Evolutionary conservation across 1,284 basidiomycete genomes (phyloP), one percentile per base, ranked within the genome.

Genomic region (Sanguinoderma infundibulare): DNA sequence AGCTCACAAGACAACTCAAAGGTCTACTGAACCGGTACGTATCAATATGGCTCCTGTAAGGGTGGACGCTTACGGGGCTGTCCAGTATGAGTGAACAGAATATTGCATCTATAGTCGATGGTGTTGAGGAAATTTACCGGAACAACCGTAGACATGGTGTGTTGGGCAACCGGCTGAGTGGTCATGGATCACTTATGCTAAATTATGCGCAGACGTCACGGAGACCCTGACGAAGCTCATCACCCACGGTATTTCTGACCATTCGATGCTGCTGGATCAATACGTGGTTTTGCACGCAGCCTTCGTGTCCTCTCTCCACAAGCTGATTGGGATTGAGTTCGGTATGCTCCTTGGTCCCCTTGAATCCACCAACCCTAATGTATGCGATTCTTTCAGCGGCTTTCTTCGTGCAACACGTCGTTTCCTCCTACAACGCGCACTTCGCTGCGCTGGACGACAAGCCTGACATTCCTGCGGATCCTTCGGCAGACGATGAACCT

Each of bases 201-300:
- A 35, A 24, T 8, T 35, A 5, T 61, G 20, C 1, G 3, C 73
- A 90, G 94, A 98, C 69, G 91, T 98, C 3, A 95, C 95, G 0
- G 86, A 90, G 0, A 88, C 87, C 0, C 73, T 98, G 46, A 94
- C 94, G 2, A 83, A 77, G 1, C 81, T 98, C 49, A 85, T 98
- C 56, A 86, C 98, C 56, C 85, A 91, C 56, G 91, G 92, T 46
- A 92, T 98, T 53, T 87, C 94, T 1, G 86, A 90, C 17, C 91
- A 92, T 72, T 87, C 93, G 0, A 91, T 92, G 53, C 81, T 94
- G 4, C 82, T 98, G 53, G 96, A 98, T 73, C 94, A 93, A 1
- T 96, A 95, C 69, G 93, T 98, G 54, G 90, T 96, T 15, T 82
- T 98, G 5, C 90, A 98, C 72, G 95, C 96, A 0, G 92, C 94